Conservation (phyloP, 2,329 filamentous ascomycete species). For the Trichoderma breve region DNA sequence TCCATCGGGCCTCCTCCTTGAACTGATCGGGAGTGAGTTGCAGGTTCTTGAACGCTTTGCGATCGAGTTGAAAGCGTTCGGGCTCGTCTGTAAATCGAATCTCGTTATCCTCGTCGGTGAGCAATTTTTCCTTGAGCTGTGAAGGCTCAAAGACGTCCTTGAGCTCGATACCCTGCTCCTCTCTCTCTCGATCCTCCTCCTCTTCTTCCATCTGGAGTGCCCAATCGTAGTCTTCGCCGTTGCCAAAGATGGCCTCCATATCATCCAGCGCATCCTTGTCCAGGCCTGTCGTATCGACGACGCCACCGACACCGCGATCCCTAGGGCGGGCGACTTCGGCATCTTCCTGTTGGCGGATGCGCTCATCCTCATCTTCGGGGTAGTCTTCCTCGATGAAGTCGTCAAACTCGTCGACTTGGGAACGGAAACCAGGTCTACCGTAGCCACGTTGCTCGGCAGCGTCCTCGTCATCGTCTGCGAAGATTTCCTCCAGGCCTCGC, state of each 20-base stretch:
- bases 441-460: conserved; percentile 55
- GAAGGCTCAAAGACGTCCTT: conserved; percentile 99
- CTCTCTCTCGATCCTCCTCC: conserved; percentile 73
- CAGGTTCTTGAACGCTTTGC: conserved; percentile 81
- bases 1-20: conserved; percentile 88
- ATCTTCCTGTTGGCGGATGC: conserved; percentile 75
- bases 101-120: conserved; percentile 91
- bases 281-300: conserved; percentile 77
- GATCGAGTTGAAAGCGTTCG: conserved; percentile 89
- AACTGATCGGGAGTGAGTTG: conserved; percentile 81
- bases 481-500: conserved; percentile 85
- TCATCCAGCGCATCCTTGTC: conserved; percentile 93
- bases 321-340: conserved; percentile 82
- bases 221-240: conserved; percentile 94
- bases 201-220: conserved; percentile 86
- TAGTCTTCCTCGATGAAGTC: conserved; percentile 98
- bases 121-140: conserved; percentile 86
- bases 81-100: conserved; percentile 89
- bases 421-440: conserved; percentile 53
- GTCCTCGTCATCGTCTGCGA: conserved; percentile 89
- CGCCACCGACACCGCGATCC: conserved; percentile 64
- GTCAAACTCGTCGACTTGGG: conserved; percentile 75
- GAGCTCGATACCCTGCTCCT: conserved; percentile 82
- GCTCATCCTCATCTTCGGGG: conserved; percentile 79
- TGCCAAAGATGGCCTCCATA: conserved; percentile 93